Percentiles rank a stretch among this genome's conserved stretches.
phyloP scores from a whole-genome alignment of 306 rosid genomes.

The Begonia fuchsioides region DNA sequence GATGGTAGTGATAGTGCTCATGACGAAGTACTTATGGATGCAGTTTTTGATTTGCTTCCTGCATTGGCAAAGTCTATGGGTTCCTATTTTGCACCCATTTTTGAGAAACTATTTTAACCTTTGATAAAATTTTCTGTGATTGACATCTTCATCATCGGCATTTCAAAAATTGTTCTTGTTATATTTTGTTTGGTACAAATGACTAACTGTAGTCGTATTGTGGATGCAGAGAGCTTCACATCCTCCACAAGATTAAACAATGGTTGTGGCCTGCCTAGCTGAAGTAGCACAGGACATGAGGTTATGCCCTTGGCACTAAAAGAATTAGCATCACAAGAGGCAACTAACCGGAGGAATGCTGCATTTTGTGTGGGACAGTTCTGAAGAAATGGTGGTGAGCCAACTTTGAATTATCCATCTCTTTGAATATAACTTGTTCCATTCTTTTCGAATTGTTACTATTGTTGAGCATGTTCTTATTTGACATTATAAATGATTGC shows the following conservation, averaged over 20 bases:
- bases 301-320: slow-evolving; percentile 79
- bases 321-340: slow-evolving; percentile 73
- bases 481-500: no score
- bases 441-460: no score
- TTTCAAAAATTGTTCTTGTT: not conserved
- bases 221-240: slow-evolving; percentile 72
- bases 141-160: slow-evolving; percentile 11
- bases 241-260: slow-evolving; percentile 84
- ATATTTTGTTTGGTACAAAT: not conserved
- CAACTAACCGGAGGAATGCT: slow-evolving; percentile 95
- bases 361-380: slow-evolving; percentile 99
- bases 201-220: slow-evolving; percentile 5
- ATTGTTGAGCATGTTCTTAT: no score
- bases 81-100: slow-evolving; percentile 78
- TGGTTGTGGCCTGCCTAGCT: slow-evolving; percentile 99
- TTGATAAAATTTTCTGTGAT: slow-evolving; percentile 80
- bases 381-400: slow-evolving; percentile 84
- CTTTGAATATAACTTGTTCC: not conserved
- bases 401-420: slow-evolving; percentile 71
- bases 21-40: slow-evolving; percentile 93
- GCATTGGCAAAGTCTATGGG: slow-evolving; percentile 95
- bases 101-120: slow-evolving; percentile 73
- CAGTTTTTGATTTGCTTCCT: slow-evolving; percentile 93
- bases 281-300: slow-evolving; percentile 99
- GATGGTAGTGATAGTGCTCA: slow-evolving; percentile 71